phyloP scores from a whole-genome alignment of 176 grass and related monocot species.

The Paspalum notatum region DNA sequence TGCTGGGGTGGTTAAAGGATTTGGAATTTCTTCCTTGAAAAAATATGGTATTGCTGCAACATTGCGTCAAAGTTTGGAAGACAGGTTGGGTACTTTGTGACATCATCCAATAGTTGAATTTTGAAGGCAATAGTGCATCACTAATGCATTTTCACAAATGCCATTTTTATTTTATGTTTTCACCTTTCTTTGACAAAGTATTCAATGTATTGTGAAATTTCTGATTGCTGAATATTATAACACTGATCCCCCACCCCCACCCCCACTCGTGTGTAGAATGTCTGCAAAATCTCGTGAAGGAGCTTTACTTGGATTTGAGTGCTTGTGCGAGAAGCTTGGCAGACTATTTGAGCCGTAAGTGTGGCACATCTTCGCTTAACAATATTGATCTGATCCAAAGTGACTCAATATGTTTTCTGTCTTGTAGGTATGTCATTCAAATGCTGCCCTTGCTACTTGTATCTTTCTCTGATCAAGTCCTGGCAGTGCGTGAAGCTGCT shows the following conservation, averaged over 20 bases:
- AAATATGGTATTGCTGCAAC: slow-evolving; percentile 81
- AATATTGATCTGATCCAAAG: slow-evolving; percentile 31
- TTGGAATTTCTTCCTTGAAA: slow-evolving; percentile 87
- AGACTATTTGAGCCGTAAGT: slow-evolving; percentile 99
- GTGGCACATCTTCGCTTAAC: slow-evolving; percentile 17
- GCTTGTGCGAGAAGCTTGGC: slow-evolving; percentile 97
- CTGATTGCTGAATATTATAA: slow-evolving; percentile 3
- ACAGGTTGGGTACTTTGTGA: slow-evolving; percentile 61
- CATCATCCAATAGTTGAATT: slow-evolving; percentile 15
- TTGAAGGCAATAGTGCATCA: too few relatives aligned
- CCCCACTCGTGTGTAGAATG: slow-evolving; percentile 51
- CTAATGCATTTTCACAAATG: too few relatives aligned
- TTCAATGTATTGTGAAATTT: slow-evolving; percentile 2
- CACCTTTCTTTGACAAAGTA: neutral
- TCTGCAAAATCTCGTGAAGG: slow-evolving; percentile 97
- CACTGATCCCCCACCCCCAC: slow-evolving; percentile 32
- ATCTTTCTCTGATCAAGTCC: slow-evolving; percentile 97
- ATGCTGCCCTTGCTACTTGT: slow-evolving; percentile 95
- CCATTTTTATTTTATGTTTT: too few relatives aligned
- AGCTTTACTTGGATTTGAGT: slow-evolving; percentile 97
- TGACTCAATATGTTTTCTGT: slow-evolving; percentile 41
- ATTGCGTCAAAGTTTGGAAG: slow-evolving; percentile 70
- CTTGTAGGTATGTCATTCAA: slow-evolving; percentile 94
- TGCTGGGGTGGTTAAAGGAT: slow-evolving; percentile 96
- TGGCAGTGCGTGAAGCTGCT: slow-evolving; percentile 93